Evolutionary conservation across 345 rosid species (phyloP), one percentile per base, ranked within the genome.

Genomic region (Eutrema japonicum): DNA sequence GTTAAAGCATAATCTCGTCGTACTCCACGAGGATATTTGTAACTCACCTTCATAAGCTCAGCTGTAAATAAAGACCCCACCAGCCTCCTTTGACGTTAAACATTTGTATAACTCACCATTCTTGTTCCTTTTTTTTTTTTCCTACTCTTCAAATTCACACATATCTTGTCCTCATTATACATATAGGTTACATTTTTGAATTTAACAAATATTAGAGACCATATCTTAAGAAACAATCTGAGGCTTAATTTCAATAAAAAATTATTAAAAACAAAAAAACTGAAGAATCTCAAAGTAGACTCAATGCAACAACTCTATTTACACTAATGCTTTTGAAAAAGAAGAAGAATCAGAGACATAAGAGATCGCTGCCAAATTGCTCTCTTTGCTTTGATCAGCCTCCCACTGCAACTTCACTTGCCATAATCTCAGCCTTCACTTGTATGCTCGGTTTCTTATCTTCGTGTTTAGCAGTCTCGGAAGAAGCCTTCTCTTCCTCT

Each of bases 401-500:
- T 77, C 90, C 94, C 36, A 89, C 98, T 0, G 79, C 61, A 33
- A 93, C 91, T 69, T 81, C 84, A 48, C 50, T 82, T 12, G 85
- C 74, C 80, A 84, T 83, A 29, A 84, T 81, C 76, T 89, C 94
- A 4, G 81, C 62, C 57, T 79, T 87, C 40, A 82, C 80, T 50
- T 79, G 86, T 8, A 66, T 78, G 35, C 76, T 70, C 3, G 46
- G 74, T 65, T 58, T 64, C 81, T 79, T 83, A 77, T 3, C 73
- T 18, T 55, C 73, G 9, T 51, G 9, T 52, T 71, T 46, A 7
- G 75, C 61, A 61, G 61, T 52, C 38, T 50, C 77, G 6, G 46
- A 30, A 40, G 80, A 16, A 26, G 68, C 70, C 38, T 51, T 79
- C 55, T 71, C 78, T 66, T 74, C 78, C 60, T 77, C 89, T 71